Evolutionary conservation across 2,329 filamentous ascomycete species (phyloP).

Genomic region (Paraconiothyrium sp.): DNA sequence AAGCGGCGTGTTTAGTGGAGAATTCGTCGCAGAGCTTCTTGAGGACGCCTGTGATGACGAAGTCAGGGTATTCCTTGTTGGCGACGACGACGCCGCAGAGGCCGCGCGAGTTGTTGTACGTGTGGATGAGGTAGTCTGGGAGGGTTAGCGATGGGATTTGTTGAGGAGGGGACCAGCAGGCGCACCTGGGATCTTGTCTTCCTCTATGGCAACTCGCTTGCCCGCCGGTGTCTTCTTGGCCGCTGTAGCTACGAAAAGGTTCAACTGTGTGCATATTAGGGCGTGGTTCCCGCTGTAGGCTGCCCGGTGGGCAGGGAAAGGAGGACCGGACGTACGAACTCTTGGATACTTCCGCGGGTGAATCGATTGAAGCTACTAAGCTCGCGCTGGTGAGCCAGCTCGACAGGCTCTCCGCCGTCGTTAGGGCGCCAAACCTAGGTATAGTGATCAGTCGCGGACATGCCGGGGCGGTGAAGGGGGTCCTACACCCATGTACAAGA

Average conservation of each 20-base stretch:
- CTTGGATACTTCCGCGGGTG: slow-evolving; percentile 61
- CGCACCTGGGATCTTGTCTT: slow-evolving; percentile 55
- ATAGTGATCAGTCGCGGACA: slow-evolving; percentile 24
- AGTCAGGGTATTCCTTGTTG: slow-evolving; percentile 65
- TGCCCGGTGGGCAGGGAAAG: background rate
- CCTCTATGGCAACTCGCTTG: slow-evolving; percentile 71
- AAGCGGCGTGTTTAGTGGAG: slow-evolving; percentile 76
- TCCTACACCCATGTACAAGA: slow-evolving; percentile 86
- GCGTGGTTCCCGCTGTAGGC: background rate
- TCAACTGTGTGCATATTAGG: slow-evolving; percentile 66
- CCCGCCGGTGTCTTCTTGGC: slow-evolving; percentile 85
- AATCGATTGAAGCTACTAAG: slow-evolving; percentile 82
- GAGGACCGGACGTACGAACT: slow-evolving; percentile 36
- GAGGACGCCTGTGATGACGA: slow-evolving; percentile 87
- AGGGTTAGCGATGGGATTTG: background rate
- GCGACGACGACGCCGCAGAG: slow-evolving; percentile 58
- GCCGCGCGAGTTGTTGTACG: slow-evolving; percentile 56
- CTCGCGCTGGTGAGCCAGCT: slow-evolving; percentile 80
- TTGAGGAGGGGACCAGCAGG: background rate
- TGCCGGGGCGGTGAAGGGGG: slow-evolving; percentile 31
- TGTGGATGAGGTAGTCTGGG: slow-evolving; percentile 69
- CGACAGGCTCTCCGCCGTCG: slow-evolving; percentile 75
- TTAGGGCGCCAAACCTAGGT: slow-evolving; percentile 70
- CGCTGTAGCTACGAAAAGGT: slow-evolving; percentile 84
- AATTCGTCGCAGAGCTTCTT: slow-evolving; percentile 91